Evolutionary conservation across 768 basidiomycete species (phyloP).

Genomic region (Rhodotorula paludigena): DNA sequence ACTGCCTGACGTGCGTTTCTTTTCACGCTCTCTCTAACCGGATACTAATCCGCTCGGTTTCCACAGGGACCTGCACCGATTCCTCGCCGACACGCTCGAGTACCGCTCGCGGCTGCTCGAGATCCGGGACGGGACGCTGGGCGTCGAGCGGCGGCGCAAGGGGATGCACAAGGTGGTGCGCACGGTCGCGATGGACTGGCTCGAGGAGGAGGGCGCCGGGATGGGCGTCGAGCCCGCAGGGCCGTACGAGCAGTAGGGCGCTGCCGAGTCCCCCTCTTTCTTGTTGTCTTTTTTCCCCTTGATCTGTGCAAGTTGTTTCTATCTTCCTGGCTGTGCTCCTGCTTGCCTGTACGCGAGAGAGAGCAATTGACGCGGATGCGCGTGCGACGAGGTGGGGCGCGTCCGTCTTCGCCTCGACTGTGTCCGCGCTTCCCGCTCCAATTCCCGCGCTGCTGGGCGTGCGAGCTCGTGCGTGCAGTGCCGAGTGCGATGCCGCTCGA

Average conservation of each 20-base stretch:
- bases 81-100: slow-evolving; percentile 43
- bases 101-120: slow-evolving; percentile 40
- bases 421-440: too few relatives aligned
- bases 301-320: too few relatives aligned
- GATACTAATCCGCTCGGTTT: too few relatives aligned
- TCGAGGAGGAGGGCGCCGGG: slow-evolving; percentile 30
- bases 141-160: slow-evolving; percentile 42
- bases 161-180: slow-evolving; percentile 40
- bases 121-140: slow-evolving; percentile 42
- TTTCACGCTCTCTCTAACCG: not conserved
- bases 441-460: too few relatives aligned
- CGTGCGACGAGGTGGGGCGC: too few relatives aligned
- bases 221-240: not conserved
- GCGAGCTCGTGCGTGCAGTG: too few relatives aligned
- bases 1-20: slow-evolving; percentile 36
- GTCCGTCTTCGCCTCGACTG: too few relatives aligned
- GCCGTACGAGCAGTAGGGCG: not conserved
- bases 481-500: not conserved
- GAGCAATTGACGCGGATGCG: too few relatives aligned
- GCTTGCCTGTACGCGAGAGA: too few relatives aligned
- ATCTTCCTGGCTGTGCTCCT: too few relatives aligned
- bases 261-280: too few relatives aligned
- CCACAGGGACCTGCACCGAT: slow-evolving; percentile 39
- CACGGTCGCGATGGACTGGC: slow-evolving; percentile 32
- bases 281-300: too few relatives aligned